Evolutionary conservation across 352 stramenopile species (phyloP).

Genomic region (Blastocystis hominis): DNA sequence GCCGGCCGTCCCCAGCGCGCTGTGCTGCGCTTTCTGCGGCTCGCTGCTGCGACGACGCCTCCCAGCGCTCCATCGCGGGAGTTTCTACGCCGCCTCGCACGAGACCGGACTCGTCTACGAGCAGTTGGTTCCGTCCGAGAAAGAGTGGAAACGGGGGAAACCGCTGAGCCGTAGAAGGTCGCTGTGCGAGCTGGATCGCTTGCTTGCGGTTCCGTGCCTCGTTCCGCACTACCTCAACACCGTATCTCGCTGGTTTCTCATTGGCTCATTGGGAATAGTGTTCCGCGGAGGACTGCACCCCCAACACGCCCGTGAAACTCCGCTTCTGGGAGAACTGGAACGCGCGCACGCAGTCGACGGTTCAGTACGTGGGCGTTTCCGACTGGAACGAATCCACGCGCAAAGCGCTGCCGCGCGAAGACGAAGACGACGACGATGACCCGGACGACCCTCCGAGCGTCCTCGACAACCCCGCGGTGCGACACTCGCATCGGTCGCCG

Average conservation of each 20-base stretch:
- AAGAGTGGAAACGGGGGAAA: not conserved
- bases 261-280: too few relatives aligned
- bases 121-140: not conserved
- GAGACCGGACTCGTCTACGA: conserved; percentile 13
- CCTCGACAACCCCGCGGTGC: not conserved
- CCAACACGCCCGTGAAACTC: not conserved
- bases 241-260: not conserved
- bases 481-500: not conserved
- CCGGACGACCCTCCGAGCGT: not conserved
- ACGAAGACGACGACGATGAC: conserved; percentile 34
- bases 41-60: not conserved
- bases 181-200: not conserved
- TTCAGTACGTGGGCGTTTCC: conserved; percentile 28
- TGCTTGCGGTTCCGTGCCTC: conserved; percentile 14
- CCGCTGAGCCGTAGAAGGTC: not conserved
- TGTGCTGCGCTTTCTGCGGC: conserved; percentile 29
- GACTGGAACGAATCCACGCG: not conserved
- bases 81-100: not conserved
- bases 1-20: not conserved
- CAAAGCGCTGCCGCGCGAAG: not conserved
- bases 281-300: not conserved
- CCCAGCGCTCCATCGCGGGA: not conserved
- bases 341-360: conserved; percentile 27
- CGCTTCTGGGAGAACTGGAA: conserved; percentile 51
- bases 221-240: conserved; percentile 16